Percentiles rank a stretch among this genome's conserved stretches.
These are phyloP conservation scores for Wickerhamiella hasegawae DNA, from an alignment of 805 yeast species.

Conservation along the genomic window DNA sequence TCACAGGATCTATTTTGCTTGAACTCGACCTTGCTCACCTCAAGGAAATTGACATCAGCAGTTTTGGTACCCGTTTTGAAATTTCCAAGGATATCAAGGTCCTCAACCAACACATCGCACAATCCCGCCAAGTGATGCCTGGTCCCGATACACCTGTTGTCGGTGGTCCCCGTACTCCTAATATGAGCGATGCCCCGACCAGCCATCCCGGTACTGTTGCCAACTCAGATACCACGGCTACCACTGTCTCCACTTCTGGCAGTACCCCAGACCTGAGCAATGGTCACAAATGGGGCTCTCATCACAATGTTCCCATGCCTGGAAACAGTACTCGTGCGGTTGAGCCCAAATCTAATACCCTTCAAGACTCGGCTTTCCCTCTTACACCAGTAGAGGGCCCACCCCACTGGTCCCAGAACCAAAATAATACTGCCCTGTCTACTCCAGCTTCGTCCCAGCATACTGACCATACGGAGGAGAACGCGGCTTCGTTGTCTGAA, in stretches of 20 bases:
- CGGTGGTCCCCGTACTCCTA: conserved; percentile 1
- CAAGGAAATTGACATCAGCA: conserved; percentile 79
- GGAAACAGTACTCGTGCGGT: too few species aligned
- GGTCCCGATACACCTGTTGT: background rate
- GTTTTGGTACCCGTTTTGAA: conserved; percentile 93
- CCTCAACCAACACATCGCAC: conserved; percentile 17
- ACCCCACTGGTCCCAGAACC: too few species aligned
- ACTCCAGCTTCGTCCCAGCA: background rate
- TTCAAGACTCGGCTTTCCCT: too few species aligned
- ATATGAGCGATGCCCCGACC: background rate
- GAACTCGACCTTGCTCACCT: conserved; percentile 74
- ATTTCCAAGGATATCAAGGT: conserved; percentile 77
- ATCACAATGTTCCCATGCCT: too few species aligned
- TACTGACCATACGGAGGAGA: background rate
- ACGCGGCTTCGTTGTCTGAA: background rate
- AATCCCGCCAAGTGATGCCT: conserved; percentile 1
- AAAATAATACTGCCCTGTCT: background rate
- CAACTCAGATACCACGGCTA: background rate
- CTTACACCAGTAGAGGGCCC: too few species aligned
- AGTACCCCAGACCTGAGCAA: too few species aligned
- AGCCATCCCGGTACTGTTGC: background rate
- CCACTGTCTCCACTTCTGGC: background rate
- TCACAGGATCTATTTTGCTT: conserved; percentile 70
- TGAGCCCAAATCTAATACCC: too few species aligned
- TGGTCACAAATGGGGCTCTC: too few species aligned